Evolutionary conservation across 352 stramenopile genomes (phyloP).

Genomic region (Pythium chondricola): DNA sequence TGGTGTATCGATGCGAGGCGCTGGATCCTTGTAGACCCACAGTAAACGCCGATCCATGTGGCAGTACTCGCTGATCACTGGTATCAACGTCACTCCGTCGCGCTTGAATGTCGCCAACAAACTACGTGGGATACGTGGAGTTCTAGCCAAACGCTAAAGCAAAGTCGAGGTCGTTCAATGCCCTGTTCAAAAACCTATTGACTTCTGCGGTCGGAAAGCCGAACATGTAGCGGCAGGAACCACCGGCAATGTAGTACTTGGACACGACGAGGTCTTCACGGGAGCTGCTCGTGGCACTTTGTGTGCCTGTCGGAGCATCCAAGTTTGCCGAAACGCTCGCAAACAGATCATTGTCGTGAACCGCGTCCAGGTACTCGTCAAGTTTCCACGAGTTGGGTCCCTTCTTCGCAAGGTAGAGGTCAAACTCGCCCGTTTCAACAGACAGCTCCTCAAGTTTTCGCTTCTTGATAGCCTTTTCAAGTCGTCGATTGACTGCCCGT

Average conservation of each 20-base stretch:
- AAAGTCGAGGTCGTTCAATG: background rate
- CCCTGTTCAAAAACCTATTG: background rate
- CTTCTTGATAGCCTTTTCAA: too few species aligned
- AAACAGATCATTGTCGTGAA: too few species aligned
- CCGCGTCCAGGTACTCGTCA: too few species aligned
- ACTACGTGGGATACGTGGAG: background rate
- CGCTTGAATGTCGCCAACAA: background rate
- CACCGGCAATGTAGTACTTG: constrained; percentile 1
- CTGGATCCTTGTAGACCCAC: constrained; percentile 1
- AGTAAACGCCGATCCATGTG: constrained; percentile 9
- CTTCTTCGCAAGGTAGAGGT: too few species aligned
- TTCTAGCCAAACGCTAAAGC: too few species aligned
- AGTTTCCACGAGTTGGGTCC: too few species aligned
- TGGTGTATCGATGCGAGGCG: background rate
- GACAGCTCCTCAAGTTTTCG: too few species aligned
- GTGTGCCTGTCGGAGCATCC: too few species aligned
- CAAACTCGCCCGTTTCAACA: too few species aligned
- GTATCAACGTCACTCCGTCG: background rate
- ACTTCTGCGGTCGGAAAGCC: background rate
- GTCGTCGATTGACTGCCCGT: too few species aligned
- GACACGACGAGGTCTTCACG: background rate
- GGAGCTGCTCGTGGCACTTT: too few species aligned
- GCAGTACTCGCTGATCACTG: constrained; percentile 4
- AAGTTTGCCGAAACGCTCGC: too few species aligned
- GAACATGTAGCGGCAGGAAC: background rate